These are phyloP conservation scores for Fraxinus angustifolia DNA, from an alignment of 305 asterid genomes.

Conservation along the genomic window DNA sequence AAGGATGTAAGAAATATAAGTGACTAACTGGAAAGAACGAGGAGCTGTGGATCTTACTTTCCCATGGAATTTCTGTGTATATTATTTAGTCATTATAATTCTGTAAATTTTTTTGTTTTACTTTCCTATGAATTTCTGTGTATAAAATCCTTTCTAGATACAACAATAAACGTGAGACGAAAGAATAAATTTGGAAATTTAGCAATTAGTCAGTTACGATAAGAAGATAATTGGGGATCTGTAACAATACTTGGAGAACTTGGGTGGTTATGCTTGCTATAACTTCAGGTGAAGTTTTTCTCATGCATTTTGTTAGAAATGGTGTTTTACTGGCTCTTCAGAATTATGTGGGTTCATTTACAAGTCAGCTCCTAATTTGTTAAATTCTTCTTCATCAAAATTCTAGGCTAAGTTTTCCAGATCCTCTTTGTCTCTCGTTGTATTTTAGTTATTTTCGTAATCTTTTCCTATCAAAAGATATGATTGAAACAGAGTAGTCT, in stretches of 20 bases:
- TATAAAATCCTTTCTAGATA: not conserved
- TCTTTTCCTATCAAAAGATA: not conserved
- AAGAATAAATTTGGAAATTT: not conserved
- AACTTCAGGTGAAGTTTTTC: not conserved
- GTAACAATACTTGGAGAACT: not conserved
- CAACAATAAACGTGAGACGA: not conserved
- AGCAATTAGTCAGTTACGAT: not conserved
- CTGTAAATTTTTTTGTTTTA: not conserved
- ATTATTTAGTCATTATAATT: not conserved
- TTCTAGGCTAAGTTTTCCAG: not conserved
- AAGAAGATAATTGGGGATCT: not conserved
- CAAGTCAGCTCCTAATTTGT: not conserved
- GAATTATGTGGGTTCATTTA: not conserved
- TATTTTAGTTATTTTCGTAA: not conserved
- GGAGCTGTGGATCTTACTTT: not conserved
- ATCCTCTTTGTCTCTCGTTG: not conserved
- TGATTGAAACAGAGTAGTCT: not conserved
- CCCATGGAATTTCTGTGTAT: not conserved
- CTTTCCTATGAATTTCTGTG: too few species aligned
- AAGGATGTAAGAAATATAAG: not conserved
- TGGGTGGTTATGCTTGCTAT: not conserved
- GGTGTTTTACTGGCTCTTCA: not conserved
- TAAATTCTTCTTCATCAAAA: not conserved
- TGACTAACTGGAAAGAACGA: not conserved
- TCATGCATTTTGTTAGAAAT: not conserved